Percentiles rank a stretch among this genome's conserved stretches.
Conservation (phyloP, 2,329 filamentous ascomycete genomes). For the Sporothrix variecibatus region DNA sequence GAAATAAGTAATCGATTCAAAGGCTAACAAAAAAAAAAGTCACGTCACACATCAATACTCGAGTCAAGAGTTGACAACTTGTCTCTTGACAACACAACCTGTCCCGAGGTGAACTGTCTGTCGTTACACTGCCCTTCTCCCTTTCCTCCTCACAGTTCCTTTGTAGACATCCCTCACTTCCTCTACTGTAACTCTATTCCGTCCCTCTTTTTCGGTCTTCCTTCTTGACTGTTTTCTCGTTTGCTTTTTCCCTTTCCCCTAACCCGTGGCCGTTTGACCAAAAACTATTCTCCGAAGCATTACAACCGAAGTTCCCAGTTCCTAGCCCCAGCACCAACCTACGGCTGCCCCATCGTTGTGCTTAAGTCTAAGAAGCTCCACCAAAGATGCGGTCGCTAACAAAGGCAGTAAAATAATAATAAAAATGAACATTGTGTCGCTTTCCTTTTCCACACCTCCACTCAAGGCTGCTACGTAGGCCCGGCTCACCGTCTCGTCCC, state of each 20-base stretch:
- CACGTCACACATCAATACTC: background rate
- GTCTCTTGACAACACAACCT: background rate
- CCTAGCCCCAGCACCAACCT: background rate
- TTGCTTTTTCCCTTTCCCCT: background rate
- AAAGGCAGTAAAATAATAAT: background rate
- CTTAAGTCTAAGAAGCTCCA: background rate
- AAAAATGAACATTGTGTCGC: too few species aligned
- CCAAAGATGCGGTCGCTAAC: background rate
- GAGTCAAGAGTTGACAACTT: background rate
- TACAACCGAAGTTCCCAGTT: background rate
- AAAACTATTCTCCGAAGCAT: background rate
- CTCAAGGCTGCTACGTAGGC: slow-evolving; percentile 20
- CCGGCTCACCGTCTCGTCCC: slow-evolving; percentile 25
- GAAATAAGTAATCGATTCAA: background rate
- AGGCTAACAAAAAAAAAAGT: background rate
- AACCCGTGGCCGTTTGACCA: background rate
- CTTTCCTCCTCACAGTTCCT: background rate
- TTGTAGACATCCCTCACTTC: background rate
- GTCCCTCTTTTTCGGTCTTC: background rate
- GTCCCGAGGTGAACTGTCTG: background rate
- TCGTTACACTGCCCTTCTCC: background rate
- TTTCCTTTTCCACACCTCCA: background rate
- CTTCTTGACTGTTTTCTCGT: background rate
- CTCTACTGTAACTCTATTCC: background rate
- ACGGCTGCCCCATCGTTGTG: background rate